Conservation (phyloP, 2,329 filamentous ascomycete genomes). For the Aspergillus fijiensis region DNA sequence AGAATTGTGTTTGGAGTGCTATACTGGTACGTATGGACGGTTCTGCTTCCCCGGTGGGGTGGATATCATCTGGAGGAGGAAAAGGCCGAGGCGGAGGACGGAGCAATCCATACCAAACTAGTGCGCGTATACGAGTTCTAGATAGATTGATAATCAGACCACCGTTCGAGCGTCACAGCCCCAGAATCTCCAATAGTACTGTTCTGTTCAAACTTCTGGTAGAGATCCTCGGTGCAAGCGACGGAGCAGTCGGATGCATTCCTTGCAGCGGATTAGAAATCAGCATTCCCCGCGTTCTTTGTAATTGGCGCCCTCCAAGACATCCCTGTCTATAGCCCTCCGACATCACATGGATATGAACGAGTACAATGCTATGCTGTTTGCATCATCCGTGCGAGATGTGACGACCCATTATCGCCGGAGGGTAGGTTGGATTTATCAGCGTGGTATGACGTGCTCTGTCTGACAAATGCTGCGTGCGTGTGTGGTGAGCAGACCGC, state of each 20-base stretch:
- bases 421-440: constrained; percentile 27
- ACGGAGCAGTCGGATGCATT: too few relatives aligned
- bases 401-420: background rate
- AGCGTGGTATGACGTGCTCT: constrained; percentile 36
- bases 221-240: too few relatives aligned
- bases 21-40: constrained; percentile 70
- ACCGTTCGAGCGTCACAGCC: background rate
- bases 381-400: background rate
- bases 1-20: constrained; percentile 59
- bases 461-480: constrained; percentile 30
- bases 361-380: background rate
- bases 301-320: background rate
- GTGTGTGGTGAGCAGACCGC: too few relatives aligned
- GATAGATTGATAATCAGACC: constrained; percentile 5
- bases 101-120: constrained; percentile 64
- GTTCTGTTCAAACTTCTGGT: too few relatives aligned
- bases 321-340: background rate
- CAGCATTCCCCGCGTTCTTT: background rate
- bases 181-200: too few relatives aligned
- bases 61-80: constrained; percentile 65
- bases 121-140: constrained; percentile 27
- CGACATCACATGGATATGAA: background rate
- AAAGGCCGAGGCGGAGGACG: constrained; percentile 61
- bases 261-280: background rate
- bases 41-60: constrained; percentile 58